These are phyloP conservation scores for Cicer chorassanicum DNA, from an alignment of 306 rosid species.

Conservation along the genomic window DNA sequence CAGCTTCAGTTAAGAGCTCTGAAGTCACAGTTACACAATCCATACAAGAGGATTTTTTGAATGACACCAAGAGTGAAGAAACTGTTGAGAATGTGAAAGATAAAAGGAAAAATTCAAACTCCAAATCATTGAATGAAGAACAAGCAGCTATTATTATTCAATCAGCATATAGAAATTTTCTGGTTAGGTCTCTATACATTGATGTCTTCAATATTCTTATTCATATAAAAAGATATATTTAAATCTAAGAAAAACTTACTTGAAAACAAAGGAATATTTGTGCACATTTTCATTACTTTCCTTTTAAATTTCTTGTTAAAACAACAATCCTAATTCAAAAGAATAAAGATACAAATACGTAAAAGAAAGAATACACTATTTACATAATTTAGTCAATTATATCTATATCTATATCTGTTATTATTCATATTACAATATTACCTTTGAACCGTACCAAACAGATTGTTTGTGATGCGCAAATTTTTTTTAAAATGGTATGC, in stretches of 20 bases:
- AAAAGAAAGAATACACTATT: no score
- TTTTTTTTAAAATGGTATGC: not conserved
- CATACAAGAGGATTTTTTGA: constrained; percentile 40
- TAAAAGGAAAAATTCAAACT: constrained; percentile 30
- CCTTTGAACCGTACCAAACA: no score
- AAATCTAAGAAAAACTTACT: not conserved
- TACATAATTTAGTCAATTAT: no score
- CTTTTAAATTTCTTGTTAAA: not conserved
- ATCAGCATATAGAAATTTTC: constrained; percentile 70
- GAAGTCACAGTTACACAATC: constrained; percentile 67
- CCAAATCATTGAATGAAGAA: constrained; percentile 55
- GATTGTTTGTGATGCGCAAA: no score
- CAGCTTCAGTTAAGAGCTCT: constrained; percentile 69
- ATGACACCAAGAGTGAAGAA: constrained; percentile 50
- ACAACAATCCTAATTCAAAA: no score
- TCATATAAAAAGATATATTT: not conserved
- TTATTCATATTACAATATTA: no score
- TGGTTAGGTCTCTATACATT: constrained; percentile 55
- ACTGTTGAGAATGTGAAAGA: constrained; percentile 52
- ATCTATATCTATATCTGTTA: no score
- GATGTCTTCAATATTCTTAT: constrained; percentile 34
- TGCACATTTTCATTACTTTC: not conserved
- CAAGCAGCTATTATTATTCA: constrained; percentile 79
- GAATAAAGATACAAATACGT: no score
- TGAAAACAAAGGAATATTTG: no score